Base-by-base conservation (phyloP, 257 asterid species). In the Lantana camara region DNA sequence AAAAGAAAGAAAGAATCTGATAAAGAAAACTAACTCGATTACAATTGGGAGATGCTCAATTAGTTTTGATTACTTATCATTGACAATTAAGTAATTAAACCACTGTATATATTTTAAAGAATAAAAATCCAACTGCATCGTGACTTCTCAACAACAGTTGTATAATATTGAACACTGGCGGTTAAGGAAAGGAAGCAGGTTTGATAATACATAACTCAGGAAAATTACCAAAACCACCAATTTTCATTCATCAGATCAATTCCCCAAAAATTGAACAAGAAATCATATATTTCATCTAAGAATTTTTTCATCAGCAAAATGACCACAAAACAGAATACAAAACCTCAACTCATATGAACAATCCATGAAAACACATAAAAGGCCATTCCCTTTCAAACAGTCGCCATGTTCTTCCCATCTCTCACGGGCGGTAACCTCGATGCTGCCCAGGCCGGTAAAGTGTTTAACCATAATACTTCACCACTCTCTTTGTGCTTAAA, bases 401-500 rank as follows among this genome's bases (percentile, higher is more conserved):
- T 48, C 27, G 14, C 22, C 49, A 48, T 23, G 35, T 22, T 41
- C 65, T 14, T 44, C 16, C 71, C 70, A 68, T 75, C 76, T 67
- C 22, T 68, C 71, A 58, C 7, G 1, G 85, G 86, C 9, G 95
- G 96, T 66, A 92, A 74, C 80, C 32, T 78, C 16, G 90, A 66
- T 62, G 58, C 53, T 14, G 60, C 97, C 96, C 95, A 87, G 11
- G 7, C 75, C 4, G 97, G 95, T 1, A 72, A 48, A 5, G 41
- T 42, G 61, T 37, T 0, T 17, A 90, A 45, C 99, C 99, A 90
- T 27, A 82, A 64, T 1, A 5, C 82, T 52, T 72, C 78, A 4
- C 84, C 87, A 0, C 83, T 80, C 60, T 79, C 88, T 57, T 84
- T 86, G 79, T 86, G 83, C 75, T 63, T 71, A 75, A 87, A 84